phyloP scores from a whole-genome alignment of 129 eudicot species.

The Pseudognaphalium luteoalbum region DNA sequence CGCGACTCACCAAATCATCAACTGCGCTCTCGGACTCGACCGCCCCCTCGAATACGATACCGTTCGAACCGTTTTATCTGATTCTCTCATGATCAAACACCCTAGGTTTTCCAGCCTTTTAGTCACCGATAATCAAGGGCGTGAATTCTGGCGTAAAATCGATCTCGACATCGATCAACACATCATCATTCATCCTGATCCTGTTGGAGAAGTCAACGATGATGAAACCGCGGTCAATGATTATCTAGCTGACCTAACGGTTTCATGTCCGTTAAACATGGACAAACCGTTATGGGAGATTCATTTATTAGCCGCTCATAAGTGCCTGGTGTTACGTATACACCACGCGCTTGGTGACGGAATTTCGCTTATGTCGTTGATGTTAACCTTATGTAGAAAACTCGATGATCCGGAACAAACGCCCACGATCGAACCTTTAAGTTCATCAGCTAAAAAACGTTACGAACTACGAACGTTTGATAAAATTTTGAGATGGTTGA shows the following conservation, averaged over 20 bases:
- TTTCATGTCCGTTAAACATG: slow-evolving; percentile 55
- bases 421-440: slow-evolving; percentile 40
- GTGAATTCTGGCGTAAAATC: slow-evolving; percentile 60
- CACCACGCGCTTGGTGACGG: slow-evolving; percentile 96
- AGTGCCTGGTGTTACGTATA: slow-evolving; percentile 55
- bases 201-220: slow-evolving; percentile 19
- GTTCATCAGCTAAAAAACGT: not conserved
- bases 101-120: slow-evolving; percentile 76
- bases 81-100: slow-evolving; percentile 61
- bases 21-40: slow-evolving; percentile 49
- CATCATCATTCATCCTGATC: slow-evolving; percentile 49
- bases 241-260: slow-evolving; percentile 60
- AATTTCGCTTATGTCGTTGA: slow-evolving; percentile 71
- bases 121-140: slow-evolving; percentile 48
- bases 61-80: slow-evolving; percentile 37
- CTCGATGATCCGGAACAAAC: slow-evolving; percentile 40
- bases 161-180: slow-evolving; percentile 59
- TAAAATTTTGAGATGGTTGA: slow-evolving; percentile 23
- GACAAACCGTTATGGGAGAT: slow-evolving; percentile 89
- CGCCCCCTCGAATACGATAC: slow-evolving; percentile 41
- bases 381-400: slow-evolving; percentile 46
- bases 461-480: not conserved
- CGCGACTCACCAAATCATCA: slow-evolving; percentile 54
- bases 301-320: slow-evolving; percentile 63
- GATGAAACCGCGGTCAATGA: slow-evolving; percentile 61